phyloP scores from a whole-genome alignment of 139 green algal species.

The Closterium sp. region DNA sequence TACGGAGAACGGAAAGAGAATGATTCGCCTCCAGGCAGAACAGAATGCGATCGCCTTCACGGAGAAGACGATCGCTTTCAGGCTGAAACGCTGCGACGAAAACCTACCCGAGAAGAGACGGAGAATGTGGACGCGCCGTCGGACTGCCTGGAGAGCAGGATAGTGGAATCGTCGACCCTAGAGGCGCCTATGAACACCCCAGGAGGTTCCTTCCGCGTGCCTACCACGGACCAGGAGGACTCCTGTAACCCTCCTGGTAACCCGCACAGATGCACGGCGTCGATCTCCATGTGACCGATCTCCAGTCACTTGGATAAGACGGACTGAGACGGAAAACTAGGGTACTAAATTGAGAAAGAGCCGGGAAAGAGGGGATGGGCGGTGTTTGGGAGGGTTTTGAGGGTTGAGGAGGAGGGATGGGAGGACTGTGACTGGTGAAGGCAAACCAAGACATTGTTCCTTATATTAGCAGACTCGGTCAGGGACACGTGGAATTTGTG shows the following conservation, averaged over 20 bases:
- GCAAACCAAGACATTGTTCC: background rate
- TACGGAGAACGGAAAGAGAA: background rate
- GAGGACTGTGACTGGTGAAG: too few species aligned
- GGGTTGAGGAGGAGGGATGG: background rate
- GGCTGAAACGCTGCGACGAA: background rate
- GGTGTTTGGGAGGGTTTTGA: background rate
- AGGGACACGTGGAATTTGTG: background rate
- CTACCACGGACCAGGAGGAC: background rate
- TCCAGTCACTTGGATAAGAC: background rate
- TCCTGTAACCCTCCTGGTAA: background rate
- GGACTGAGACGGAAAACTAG: background rate
- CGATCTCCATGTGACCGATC: background rate
- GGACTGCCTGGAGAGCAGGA: background rate
- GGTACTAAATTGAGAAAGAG: too few species aligned
- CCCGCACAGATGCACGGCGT: background rate
- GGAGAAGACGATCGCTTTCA: background rate
- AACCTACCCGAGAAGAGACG: background rate
- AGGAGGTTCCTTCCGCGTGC: background rate
- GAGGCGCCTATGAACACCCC: background rate
- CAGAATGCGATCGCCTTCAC: too few species aligned
- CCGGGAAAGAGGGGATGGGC: too few species aligned
- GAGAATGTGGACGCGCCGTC: background rate
- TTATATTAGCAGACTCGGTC: background rate
- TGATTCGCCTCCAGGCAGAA: too few species aligned
- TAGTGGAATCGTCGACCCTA: background rate